A percentile compares a stretch with the other conserved stretches of the same genome.
phyloP scores from a whole-genome alignment of 1,139 yeast genomes.

The Yamadazyma buinensis region DNA sequence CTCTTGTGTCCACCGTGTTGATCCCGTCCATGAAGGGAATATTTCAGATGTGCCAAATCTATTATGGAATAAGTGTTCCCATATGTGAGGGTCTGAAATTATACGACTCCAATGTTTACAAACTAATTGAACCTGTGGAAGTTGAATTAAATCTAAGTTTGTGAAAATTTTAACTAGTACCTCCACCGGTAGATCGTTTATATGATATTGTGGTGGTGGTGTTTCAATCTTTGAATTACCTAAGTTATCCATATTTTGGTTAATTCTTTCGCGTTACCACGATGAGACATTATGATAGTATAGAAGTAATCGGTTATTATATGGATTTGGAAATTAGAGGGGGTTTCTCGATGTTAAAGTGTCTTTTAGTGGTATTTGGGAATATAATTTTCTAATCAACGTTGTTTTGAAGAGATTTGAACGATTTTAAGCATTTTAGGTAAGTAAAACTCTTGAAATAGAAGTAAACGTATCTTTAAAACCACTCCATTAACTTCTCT shows the following conservation, averaged over 20 bases:
- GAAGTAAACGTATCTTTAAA: too few relatives aligned
- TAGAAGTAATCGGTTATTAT: neutral
- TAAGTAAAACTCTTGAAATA: too few relatives aligned
- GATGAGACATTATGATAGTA: neutral
- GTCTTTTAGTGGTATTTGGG: too few relatives aligned
- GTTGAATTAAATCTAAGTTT: slow-evolving; percentile 52
- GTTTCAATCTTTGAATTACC: slow-evolving; percentile 9
- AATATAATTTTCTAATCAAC: too few relatives aligned
- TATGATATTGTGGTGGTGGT: slow-evolving; percentile 4
- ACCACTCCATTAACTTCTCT: too few relatives aligned
- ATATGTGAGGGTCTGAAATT: slow-evolving; percentile 54
- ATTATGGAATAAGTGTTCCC: slow-evolving; percentile 54
- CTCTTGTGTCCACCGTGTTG: slow-evolving; percentile 54
- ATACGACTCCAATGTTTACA: slow-evolving; percentile 51
- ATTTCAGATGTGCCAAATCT: slow-evolving; percentile 36
- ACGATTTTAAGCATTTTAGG: too few relatives aligned
- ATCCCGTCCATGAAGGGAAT: slow-evolving; percentile 57
- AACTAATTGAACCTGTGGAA: slow-evolving; percentile 47
- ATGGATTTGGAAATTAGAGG: too few relatives aligned
- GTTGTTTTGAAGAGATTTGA: too few relatives aligned
- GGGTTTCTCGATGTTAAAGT: too few relatives aligned
- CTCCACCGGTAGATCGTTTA: slow-evolving; percentile 54
- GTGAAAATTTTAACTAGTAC: slow-evolving; percentile 53
- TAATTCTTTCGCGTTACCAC: neutral
- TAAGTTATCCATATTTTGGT: slow-evolving; percentile 6